Percentiles rank a stretch among this genome's conserved stretches.
Evolutionary conservation across 2,329 filamentous ascomycete species (phyloP).

Genomic region (Cytospora chrysosperma): DNA sequence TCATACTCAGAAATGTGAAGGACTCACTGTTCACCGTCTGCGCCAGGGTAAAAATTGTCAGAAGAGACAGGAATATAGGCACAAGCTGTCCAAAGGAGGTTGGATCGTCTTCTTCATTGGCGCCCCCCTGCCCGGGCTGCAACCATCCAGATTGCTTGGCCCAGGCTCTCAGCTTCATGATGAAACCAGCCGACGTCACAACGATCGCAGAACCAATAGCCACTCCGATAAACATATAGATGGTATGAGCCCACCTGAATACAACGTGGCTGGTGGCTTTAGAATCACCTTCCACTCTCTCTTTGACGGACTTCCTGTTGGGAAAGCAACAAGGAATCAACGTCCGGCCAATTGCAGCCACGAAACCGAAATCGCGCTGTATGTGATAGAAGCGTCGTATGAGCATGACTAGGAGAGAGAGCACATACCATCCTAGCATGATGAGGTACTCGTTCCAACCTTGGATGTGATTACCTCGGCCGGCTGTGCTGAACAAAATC

Average conservation of each 20-base stretch:
- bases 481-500: not conserved
- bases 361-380: not conserved
- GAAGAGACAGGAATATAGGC: constrained; percentile 33
- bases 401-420: not conserved
- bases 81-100: constrained; percentile 38
- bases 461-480: not conserved
- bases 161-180: not conserved
- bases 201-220: not conserved
- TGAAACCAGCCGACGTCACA: not conserved
- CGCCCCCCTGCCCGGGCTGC: constrained; percentile 3
- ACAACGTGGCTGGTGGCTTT: not conserved
- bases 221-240: not conserved
- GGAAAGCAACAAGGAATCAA: not conserved
- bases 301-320: not conserved
- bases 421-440: not conserved
- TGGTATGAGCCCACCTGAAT: not conserved
- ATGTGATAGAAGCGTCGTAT: not conserved
- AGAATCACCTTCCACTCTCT: not conserved
- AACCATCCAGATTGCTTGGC: constrained; percentile 21
- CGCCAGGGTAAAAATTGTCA: constrained; percentile 34
- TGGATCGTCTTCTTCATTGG: constrained; percentile 34
- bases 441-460: not conserved
- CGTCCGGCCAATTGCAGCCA: not conserved
- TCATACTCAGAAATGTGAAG: not conserved
- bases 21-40: constrained; percentile 33